Evolutionary conservation across 805 yeast genomes (phyloP), one percentile per base, ranked within the genome.

Genomic region (Metschnikowia corniflorae): DNA sequence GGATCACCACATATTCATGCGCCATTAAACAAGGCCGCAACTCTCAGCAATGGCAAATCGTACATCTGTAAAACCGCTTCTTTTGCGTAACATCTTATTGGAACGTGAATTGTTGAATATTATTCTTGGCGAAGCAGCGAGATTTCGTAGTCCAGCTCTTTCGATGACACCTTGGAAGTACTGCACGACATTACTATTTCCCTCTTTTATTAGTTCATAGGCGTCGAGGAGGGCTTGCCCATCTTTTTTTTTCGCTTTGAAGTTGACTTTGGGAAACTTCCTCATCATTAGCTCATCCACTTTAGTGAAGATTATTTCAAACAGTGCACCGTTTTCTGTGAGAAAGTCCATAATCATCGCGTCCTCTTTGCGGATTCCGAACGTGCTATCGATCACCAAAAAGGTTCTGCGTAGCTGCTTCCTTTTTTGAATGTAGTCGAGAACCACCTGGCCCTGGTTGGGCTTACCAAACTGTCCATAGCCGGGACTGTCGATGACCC

Each of bases 401-500:
- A 74, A 86, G 2, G 79, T 79, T 31, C 79, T 69, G 20, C 72
- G 63, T 16, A 88, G 61, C 21, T 69, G 73, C 37, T 65, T 57
- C 32, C 93, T 63, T 16, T 71, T 63, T 18, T 62, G 60, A 6
- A 89, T 57, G 51, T 86, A 88, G 23, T 78, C 75, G 50, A 78
- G 52, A 1, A 83, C 82, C 19, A 80, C 69, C 26, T 73, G 62
- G 2, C 96, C 97, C 54, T 89, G 96, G 46, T 67, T 61, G 7
- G 51, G 53, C 12, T 70, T 71, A 13, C 94, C 88, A 43, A 71
- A 77, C 26, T 61, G 71, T 2, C 97, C 97, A 56, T 89, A 89
- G 0, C 97, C 97, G 1, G 97, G 97, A 16, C 87, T 74, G 54
- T 89, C 97, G 2, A 87, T 75, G 3, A 89, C 50, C 42, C 86